A percentile compares a stretch with the other conserved stretches of the same genome.
Conservation (phyloP, 345 rosid genomes). For the Trapa bicornis region DNA sequence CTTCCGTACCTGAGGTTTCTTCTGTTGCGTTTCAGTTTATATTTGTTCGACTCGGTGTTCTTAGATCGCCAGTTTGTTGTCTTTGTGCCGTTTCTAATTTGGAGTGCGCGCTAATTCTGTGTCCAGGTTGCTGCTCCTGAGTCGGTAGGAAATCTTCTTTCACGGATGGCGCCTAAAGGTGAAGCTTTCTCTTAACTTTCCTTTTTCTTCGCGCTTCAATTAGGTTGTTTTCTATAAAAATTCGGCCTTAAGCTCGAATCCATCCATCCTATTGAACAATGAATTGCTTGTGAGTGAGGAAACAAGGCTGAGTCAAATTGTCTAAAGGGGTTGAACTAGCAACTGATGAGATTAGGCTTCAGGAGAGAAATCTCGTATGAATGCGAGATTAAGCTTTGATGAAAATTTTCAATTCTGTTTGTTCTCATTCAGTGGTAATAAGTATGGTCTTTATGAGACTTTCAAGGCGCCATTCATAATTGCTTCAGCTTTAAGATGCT, state of each 20-base stretch:
- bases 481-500: not conserved
- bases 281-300: not conserved
- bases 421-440: not conserved
- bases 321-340: not conserved
- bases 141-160: conserved; percentile 1
- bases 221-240: not conserved
- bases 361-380: not conserved
- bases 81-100: too few species aligned
- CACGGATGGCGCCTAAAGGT: conserved; percentile 37
- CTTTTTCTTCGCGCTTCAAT: not conserved
- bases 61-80: not conserved
- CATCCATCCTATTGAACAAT: not conserved
- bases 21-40: not conserved
- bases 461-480: not conserved
- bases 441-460: not conserved
- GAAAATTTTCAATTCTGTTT: not conserved
- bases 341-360: not conserved
- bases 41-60: not conserved
- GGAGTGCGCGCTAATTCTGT: not conserved
- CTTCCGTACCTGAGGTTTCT: not conserved
- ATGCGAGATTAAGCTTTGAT: not conserved
- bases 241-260: not conserved
- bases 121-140: not conserved
- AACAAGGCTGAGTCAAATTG: not conserved
- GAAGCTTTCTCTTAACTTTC: not conserved